Conservation (phyloP, 176 grass and related monocot genomes). For the Rhipidocladum racemiflorum region DNA sequence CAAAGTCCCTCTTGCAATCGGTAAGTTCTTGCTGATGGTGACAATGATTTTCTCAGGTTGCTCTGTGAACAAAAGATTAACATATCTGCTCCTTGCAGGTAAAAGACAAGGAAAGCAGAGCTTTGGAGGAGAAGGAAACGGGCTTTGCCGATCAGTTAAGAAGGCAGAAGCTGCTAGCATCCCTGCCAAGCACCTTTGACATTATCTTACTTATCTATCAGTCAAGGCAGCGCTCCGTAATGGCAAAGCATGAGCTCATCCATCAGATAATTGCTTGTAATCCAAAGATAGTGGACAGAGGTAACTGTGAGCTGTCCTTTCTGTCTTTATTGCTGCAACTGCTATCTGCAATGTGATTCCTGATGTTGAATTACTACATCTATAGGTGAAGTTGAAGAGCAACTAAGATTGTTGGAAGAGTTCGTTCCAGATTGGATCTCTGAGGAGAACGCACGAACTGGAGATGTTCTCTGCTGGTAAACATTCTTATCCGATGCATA, state of each 20-base stretch:
- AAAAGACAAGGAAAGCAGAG: conserved; percentile 59
- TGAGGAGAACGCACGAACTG: conserved; percentile 42
- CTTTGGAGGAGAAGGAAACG: conserved; percentile 46
- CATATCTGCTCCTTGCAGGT: conserved; percentile 45
- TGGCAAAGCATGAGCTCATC: conserved; percentile 79
- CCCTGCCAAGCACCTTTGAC: conserved; percentile 61
- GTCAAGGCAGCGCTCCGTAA: conserved; percentile 61
- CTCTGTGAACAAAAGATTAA: conserved; percentile 17
- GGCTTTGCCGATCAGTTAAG: conserved; percentile 49
- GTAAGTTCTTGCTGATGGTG: conserved; percentile 36
- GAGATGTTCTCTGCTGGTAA: conserved; percentile 67
- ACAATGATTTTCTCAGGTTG: not conserved
- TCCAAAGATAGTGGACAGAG: conserved; percentile 62
- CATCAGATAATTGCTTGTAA: conserved; percentile 65
- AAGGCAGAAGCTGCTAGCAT: conserved; percentile 66
- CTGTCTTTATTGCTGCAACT: not conserved
- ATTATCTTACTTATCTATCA: conserved; percentile 59
- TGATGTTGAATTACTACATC: conserved; percentile 10
- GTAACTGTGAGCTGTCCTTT: conserved; percentile 29
- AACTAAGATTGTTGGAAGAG: conserved; percentile 63
- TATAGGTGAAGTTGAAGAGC: conserved; percentile 74
- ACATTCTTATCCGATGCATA: not conserved
- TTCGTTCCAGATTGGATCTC: conserved; percentile 84
- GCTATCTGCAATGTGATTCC: not conserved
- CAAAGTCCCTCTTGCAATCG: conserved; percentile 62